These are phyloP conservation scores for Solanum piurae DNA, from an alignment of 257 asterid genomes.

Conservation along the genomic window DNA sequence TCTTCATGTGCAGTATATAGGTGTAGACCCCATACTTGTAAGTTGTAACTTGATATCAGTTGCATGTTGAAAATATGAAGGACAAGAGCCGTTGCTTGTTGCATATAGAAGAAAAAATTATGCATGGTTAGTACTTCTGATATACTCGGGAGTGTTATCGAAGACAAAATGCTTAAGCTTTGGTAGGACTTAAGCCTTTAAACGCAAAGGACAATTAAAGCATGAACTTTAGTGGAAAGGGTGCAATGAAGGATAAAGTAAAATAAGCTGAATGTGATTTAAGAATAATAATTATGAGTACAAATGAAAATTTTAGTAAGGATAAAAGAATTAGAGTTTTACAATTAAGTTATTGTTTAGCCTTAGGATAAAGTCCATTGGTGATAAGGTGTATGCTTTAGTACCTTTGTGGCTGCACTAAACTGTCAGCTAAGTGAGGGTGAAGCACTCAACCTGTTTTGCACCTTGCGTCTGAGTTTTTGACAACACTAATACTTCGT, in stretches of 20 bases:
- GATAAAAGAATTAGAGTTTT: not conserved
- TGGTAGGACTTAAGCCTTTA: not conserved
- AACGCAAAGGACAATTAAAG: not conserved
- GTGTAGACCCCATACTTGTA: not conserved
- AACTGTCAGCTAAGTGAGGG: not conserved
- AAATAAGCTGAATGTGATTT: not conserved
- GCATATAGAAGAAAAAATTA: not conserved
- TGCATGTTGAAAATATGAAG: not conserved
- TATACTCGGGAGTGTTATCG: not conserved
- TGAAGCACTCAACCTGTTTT: not conserved
- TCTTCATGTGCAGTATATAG: slow-evolving; percentile 16
- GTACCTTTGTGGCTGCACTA: not conserved
- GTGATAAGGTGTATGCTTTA: not conserved
- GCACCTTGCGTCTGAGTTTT: not conserved
- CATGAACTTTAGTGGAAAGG: not conserved
- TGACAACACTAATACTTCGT: not conserved
- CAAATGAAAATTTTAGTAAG: not conserved
- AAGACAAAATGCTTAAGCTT: not conserved
- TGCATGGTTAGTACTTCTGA: slow-evolving; percentile 3
- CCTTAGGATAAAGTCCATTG: not conserved
- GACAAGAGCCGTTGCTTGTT: not conserved
- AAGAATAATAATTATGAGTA: not conserved
- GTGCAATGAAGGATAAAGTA: not conserved
- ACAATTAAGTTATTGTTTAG: not conserved
- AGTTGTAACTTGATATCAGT: not conserved